A percentile compares a stretch with the other conserved stretches of the same genome.
Evolutionary conservation across 768 basidiomycete genomes (phyloP).

Genomic region (Tricholoma matsutake): DNA sequence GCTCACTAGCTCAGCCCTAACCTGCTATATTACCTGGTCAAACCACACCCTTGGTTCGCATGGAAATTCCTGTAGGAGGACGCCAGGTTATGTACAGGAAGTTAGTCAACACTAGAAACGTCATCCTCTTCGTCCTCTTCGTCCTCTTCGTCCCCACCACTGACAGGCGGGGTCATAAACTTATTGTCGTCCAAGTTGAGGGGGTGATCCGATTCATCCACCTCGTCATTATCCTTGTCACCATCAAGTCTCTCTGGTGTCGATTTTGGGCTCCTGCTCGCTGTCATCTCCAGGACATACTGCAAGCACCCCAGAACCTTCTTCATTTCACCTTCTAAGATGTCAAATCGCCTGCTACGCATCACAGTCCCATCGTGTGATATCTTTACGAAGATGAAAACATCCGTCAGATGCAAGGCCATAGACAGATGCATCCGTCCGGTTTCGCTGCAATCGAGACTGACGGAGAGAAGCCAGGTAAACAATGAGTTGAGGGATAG

Average conservation of each 20-base stretch:
- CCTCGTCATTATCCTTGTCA: neutral
- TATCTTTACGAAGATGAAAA: neutral
- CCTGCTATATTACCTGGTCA: no score
- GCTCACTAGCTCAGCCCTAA: no score
- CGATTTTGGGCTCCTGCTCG: neutral
- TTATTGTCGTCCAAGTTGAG: neutral
- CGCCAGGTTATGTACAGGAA: neutral
- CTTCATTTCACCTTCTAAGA: neutral
- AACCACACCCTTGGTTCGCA: no score
- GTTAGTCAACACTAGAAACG: neutral
- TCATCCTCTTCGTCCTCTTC: neutral
- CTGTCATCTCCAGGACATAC: neutral
- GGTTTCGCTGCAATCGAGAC: neutral
- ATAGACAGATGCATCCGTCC: neutral
- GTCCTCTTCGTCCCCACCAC: neutral
- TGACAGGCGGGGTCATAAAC: neutral
- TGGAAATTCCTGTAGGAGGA: neutral
- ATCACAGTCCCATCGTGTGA: neutral
- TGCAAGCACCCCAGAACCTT: neutral
- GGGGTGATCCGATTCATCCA: neutral
- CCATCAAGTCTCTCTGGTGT: neutral
- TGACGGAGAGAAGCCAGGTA: neutral
- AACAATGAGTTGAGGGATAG: neutral
- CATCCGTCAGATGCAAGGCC: neutral
- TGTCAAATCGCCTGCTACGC: neutral